phyloP scores from a whole-genome alignment of 75 land plant genomes.

The Cryptomeria japonica region DNA sequence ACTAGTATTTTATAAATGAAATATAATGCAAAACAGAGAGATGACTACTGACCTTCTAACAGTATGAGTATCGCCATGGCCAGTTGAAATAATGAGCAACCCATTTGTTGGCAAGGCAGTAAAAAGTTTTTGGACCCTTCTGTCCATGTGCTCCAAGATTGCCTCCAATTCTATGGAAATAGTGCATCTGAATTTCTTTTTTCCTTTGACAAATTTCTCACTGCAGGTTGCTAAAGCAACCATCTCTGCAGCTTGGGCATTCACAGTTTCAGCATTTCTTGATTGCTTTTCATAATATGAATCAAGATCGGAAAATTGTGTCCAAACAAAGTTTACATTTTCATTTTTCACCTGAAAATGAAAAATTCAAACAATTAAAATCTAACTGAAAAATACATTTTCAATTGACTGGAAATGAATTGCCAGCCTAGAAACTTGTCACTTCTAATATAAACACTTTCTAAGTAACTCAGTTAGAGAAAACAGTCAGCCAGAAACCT shows the following conservation, averaged over 20 bases:
- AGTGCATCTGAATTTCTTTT: conserved; percentile 5
- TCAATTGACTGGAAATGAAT: neutral
- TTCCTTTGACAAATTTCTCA: conserved; percentile 18
- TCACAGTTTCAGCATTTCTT: conserved; percentile 41
- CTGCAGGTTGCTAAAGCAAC: conserved; percentile 70
- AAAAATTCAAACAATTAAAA: neutral
- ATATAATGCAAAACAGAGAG: neutral
- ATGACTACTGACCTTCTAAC: conserved; percentile 54
- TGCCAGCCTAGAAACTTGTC: neutral
- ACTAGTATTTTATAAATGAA: neutral
- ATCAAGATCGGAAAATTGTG: conserved; percentile 77
- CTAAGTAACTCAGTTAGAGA: neutral
- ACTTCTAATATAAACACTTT: neutral
- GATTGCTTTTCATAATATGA: conserved; percentile 60
- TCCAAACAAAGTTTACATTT: conserved; percentile 76
- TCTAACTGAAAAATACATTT: neutral
- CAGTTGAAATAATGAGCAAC: conserved; percentile 74
- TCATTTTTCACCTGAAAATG: conserved; percentile 61
- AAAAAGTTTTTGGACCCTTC: conserved; percentile 48
- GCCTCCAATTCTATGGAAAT: conserved; percentile 51
- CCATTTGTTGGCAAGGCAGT: conserved; percentile 53
- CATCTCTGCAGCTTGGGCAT: conserved; percentile 61
- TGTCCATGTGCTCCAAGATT: conserved; percentile 48
- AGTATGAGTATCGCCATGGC: conserved; percentile 81
- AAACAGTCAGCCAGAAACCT: conserved; percentile 40